Evolutionary conservation across 1,284 basidiomycete species (phyloP).

Genomic region (Somion occarium): DNA sequence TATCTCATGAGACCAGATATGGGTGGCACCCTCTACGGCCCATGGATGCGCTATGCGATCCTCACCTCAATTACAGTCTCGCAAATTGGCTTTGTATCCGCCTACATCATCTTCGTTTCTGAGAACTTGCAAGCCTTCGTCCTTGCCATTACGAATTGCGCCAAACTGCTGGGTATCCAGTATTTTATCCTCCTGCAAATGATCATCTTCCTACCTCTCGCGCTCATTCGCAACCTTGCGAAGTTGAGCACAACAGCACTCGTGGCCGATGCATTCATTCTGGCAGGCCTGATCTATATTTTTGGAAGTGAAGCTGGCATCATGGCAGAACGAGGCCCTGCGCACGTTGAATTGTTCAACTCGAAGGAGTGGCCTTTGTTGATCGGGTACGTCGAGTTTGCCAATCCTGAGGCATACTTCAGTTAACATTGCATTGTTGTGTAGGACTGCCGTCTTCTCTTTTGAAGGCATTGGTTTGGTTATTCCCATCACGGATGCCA

Average conservation of each 20-base stretch:
- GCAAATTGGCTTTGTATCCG: slow-evolving; percentile 85
- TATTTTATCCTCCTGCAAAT: slow-evolving; percentile 85
- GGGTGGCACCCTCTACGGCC: slow-evolving; percentile 89
- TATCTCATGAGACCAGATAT: slow-evolving; percentile 58
- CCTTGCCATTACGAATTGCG: slow-evolving; percentile 79
- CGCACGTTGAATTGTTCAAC: slow-evolving; percentile 90
- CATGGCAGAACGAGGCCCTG: slow-evolving; percentile 64
- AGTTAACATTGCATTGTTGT: too few species aligned
- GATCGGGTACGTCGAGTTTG: slow-evolving; percentile 63
- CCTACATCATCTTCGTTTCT: slow-evolving; percentile 96
- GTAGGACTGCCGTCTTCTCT: slow-evolving; percentile 93
- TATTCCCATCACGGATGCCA: slow-evolving; percentile 95
- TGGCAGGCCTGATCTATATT: slow-evolving; percentile 86
- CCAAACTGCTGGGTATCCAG: slow-evolving; percentile 63
- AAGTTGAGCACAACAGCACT: slow-evolving; percentile 93
- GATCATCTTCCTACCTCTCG: slow-evolving; percentile 83
- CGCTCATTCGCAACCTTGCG: slow-evolving; percentile 84
- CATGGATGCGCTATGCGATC: slow-evolving; percentile 89
- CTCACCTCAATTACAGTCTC: slow-evolving; percentile 86
- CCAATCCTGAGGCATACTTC: background rate
- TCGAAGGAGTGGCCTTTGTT: slow-evolving; percentile 84
- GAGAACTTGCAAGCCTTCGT: slow-evolving; percentile 91
- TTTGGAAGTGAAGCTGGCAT: slow-evolving; percentile 75
- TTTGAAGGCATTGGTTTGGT: slow-evolving; percentile 97
- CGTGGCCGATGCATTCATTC: slow-evolving; percentile 93